Evolutionary conservation across 2,329 filamentous ascomycete genomes (phyloP).

Genomic region (Ophiostoma sp.): DNA sequence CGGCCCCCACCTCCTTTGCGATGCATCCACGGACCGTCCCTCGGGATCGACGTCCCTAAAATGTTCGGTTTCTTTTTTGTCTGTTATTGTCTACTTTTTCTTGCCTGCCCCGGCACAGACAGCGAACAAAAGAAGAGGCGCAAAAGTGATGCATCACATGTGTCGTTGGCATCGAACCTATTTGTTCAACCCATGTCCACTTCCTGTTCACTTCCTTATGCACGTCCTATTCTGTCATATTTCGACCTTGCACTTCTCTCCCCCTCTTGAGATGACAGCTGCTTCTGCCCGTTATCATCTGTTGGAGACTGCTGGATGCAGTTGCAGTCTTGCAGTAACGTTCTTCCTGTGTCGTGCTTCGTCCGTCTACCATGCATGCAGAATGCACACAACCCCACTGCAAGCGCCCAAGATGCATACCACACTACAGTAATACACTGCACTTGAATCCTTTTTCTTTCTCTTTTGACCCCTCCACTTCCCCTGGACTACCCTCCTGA

Average conservation of each 20-base stretch:
- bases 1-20: background rate
- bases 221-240: background rate
- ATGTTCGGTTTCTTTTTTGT: background rate
- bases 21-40: conserved; percentile 1
- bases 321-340: background rate
- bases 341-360: background rate
- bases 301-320: background rate
- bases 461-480: background rate
- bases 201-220: background rate
- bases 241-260: background rate
- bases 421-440: no score
- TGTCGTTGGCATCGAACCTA: background rate
- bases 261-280: conserved; percentile 10
- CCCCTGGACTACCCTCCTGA: background rate
- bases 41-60: background rate
- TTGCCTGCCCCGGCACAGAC: background rate
- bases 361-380: background rate
- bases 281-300: background rate
- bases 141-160: background rate
- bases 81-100: background rate
- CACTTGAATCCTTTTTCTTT: background rate
- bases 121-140: background rate
- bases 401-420: background rate
- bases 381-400: background rate
- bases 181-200: background rate